Conservation (phyloP, 805 yeast genomes). For the Metschnikowia amazonensis region DNA sequence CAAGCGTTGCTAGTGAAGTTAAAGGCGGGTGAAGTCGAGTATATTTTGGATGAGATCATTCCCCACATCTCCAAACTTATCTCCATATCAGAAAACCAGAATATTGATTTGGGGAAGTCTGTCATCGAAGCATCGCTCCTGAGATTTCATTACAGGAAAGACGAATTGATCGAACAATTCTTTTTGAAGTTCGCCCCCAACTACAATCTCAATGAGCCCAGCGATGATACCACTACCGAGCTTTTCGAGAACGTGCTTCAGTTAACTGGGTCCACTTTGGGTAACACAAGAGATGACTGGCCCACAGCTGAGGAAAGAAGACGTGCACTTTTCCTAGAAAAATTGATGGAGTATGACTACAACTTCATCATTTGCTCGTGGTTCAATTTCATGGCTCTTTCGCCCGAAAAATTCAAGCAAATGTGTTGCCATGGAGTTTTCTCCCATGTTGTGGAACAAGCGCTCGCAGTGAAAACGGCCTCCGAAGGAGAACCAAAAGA, state of each 20-base stretch:
- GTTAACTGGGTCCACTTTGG: constrained; percentile 67
- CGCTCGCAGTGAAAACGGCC: constrained; percentile 43
- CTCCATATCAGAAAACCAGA: constrained; percentile 48
- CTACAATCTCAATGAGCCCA: constrained; percentile 23
- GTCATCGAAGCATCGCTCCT: constrained; percentile 62
- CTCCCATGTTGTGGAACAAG: constrained; percentile 78
- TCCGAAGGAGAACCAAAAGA: constrained; percentile 44
- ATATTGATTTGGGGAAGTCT: constrained; percentile 64
- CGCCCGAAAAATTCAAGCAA: constrained; percentile 57
- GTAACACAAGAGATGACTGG: constrained; percentile 84
- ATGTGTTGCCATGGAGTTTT: constrained; percentile 89
- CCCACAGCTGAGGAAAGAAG: constrained; percentile 88
- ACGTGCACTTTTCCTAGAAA: constrained; percentile 69
- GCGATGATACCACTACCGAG: constrained; percentile 38
- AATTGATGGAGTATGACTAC: constrained; percentile 64
- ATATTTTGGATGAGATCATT: constrained; percentile 58
- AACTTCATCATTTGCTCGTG: constrained; percentile 55
- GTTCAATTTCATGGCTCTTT: constrained; percentile 57
- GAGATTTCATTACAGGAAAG: constrained; percentile 55
- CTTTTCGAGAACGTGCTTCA: constrained; percentile 66
- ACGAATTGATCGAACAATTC: constrained; percentile 50
- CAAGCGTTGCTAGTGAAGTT: constrained; percentile 65
- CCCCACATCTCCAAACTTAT: constrained; percentile 63
- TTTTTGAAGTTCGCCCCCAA: constrained; percentile 42
- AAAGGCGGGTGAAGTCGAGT: constrained; percentile 58